These are phyloP conservation scores for Grosmannia penicillata DNA, from an alignment of 2,329 filamentous ascomycete genomes.

Conservation along the genomic window DNA sequence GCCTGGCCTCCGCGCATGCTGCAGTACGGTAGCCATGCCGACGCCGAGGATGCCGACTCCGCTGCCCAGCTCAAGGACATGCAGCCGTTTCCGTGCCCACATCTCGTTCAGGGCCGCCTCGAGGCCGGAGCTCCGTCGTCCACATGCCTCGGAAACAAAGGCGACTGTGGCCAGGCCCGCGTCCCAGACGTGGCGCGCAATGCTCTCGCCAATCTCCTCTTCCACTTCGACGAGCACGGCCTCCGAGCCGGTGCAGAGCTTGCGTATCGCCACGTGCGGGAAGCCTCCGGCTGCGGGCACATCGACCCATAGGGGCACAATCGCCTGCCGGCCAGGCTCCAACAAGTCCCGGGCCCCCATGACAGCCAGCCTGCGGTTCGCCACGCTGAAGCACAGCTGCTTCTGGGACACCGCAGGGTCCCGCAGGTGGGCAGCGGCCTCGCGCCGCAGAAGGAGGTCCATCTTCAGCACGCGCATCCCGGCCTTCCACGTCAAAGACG, in stretches of 20 bases:
- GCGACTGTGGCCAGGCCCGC: slow-evolving; percentile 33
- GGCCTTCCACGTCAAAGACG: slow-evolving; percentile 14
- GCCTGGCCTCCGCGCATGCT: neutral
- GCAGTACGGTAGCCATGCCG: slow-evolving; percentile 23
- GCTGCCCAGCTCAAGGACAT: slow-evolving; percentile 39
- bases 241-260: slow-evolving; percentile 14
- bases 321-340: slow-evolving; percentile 16
- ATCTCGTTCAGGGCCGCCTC: slow-evolving; percentile 11
- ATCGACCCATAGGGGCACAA: slow-evolving; percentile 29
- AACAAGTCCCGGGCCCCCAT: slow-evolving; percentile 12
- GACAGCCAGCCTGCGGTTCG: slow-evolving; percentile 7
- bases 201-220: slow-evolving; percentile 45
- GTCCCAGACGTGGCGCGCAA: slow-evolving; percentile 45
- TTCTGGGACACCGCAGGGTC: neutral
- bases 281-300: slow-evolving; percentile 10
- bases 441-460: slow-evolving; percentile 14
- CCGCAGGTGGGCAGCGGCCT: neutral
- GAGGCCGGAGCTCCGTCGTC: neutral
- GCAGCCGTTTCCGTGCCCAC: slow-evolving; percentile 14
- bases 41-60: slow-evolving; percentile 42
- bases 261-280: slow-evolving; percentile 16
- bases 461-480: slow-evolving; percentile 23
- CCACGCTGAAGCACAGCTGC: slow-evolving; percentile 6
- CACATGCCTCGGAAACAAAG: slow-evolving; percentile 17
- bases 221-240: slow-evolving; percentile 25